These are phyloP conservation scores for Celoporthe dispersa DNA, from an alignment of 2,329 filamentous ascomycete genomes.

Conservation along the genomic window DNA sequence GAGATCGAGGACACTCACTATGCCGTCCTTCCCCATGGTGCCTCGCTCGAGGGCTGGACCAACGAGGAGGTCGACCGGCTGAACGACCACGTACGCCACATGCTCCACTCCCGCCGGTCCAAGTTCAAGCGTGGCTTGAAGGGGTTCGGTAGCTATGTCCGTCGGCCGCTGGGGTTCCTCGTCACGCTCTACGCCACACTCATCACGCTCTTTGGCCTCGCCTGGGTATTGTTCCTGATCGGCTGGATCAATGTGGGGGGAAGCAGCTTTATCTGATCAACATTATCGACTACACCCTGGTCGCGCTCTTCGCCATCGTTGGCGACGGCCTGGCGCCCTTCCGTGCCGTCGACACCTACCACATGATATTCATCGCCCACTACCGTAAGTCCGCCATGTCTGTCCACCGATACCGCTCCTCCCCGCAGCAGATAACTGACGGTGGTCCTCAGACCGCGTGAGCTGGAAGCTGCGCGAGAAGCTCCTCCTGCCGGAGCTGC, in stretches of 20 bases:
- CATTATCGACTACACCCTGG: conserved; percentile 71
- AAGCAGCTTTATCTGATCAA: conserved; percentile 72
- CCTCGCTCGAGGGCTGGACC: conserved; percentile 74
- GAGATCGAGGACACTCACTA: conserved; percentile 72
- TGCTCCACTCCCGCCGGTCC: conserved; percentile 80
- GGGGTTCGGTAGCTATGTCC: conserved; percentile 80
- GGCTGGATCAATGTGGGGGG: conserved; percentile 85
- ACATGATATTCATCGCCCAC: conserved; percentile 81
- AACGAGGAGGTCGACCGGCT: conserved; percentile 74
- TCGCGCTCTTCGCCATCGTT: conserved; percentile 72
- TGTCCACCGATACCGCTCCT: neutral
- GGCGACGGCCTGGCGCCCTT: conserved; percentile 76
- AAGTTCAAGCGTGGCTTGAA: conserved; percentile 79
- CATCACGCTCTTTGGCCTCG: conserved; percentile 83
- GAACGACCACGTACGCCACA: conserved; percentile 85
- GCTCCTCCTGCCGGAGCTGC: conserved; percentile 63
- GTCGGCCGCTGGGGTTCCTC: conserved; percentile 77
- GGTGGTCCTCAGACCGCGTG: conserved; percentile 44
- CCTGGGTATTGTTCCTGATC: conserved; percentile 91
- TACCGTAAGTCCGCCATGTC: conserved; percentile 55
- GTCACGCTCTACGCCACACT: conserved; percentile 83
- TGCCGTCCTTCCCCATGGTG: conserved; percentile 78
- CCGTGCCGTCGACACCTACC: conserved; percentile 80
- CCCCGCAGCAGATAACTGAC: neutral
- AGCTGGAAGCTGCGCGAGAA: conserved; percentile 70